Conservation (phyloP, 2,329 filamentous ascomycete genomes). For the Lecanicillium sp. region DNA sequence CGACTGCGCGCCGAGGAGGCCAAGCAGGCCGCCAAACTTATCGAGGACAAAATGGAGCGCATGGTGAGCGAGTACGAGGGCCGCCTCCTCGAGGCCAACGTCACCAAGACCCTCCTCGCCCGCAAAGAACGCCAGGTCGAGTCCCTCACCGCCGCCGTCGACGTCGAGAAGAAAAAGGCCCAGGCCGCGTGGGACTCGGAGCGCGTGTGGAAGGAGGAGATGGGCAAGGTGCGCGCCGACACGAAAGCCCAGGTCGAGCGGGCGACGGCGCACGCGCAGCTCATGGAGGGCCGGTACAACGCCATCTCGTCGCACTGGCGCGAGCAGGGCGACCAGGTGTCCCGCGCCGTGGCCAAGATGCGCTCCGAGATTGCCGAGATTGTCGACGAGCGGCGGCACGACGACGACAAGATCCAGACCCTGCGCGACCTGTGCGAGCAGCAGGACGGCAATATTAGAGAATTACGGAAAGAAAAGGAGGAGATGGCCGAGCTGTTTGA, state of each 20-base stretch:
- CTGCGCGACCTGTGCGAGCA: conserved; percentile 67
- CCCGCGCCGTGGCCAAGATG: conserved; percentile 44
- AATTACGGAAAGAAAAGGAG: conserved; percentile 54
- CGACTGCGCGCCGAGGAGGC: conserved; percentile 61
- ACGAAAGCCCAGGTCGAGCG: conserved; percentile 59
- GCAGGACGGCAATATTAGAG: conserved; percentile 61
- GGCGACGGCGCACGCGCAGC: conserved; percentile 56
- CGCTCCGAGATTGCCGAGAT: conserved; percentile 49
- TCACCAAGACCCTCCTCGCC: conserved; percentile 64
- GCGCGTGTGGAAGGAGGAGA: conserved; percentile 54
- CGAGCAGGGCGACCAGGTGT: conserved; percentile 58
- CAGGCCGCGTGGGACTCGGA: conserved; percentile 55
- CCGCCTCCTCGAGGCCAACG: conserved; percentile 60
- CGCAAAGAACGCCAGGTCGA: conserved; percentile 71
- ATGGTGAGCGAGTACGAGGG: conserved; percentile 63
- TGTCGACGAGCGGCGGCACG: conserved; percentile 48
- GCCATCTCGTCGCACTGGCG: conserved; percentile 61
- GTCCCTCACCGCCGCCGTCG: conserved; percentile 57
- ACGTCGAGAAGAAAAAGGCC: conserved; percentile 57
- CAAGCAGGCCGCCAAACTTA: conserved; percentile 59
- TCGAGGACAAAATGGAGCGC: conserved; percentile 67
- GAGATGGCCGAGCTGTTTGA: conserved; percentile 56
- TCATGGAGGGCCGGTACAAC: conserved; percentile 66
- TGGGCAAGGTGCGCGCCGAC: conserved; percentile 56
- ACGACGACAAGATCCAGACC: conserved; percentile 58